Evolutionary conservation across 768 basidiomycete genomes (phyloP).

Genomic region (Pisolithus orientalis): DNA sequence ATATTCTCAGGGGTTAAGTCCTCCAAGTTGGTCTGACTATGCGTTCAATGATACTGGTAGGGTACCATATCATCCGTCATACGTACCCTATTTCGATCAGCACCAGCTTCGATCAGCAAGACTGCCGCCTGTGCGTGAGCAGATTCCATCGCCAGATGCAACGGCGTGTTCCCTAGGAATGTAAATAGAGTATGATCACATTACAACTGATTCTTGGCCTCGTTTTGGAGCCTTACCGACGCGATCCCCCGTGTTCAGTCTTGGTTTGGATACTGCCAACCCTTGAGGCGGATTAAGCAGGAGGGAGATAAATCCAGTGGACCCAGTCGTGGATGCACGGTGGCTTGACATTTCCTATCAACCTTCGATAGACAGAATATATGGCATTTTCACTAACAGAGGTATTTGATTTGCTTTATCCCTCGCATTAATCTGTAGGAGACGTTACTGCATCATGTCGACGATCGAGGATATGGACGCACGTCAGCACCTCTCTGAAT

Average conservation of each 20-base stretch:
- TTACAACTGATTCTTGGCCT: neutral
- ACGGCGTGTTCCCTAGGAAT: conserved; percentile 79
- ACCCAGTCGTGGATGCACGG: conserved; percentile 94
- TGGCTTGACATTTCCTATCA: conserved; percentile 47
- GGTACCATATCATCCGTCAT: conserved; percentile 1
- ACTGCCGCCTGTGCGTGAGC: conserved; percentile 91
- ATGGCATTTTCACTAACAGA: conserved; percentile 41
- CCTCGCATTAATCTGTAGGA: conserved; percentile 79
- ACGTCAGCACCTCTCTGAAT: conserved; percentile 90
- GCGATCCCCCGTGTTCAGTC: conserved; percentile 82
- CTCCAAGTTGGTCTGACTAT: conserved; percentile 70
- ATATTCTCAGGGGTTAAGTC: conserved; percentile 83
- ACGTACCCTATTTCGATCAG: conserved; percentile 83
- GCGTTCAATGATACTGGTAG: conserved; percentile 1
- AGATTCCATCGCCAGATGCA: conserved; percentile 97
- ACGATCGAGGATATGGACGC: conserved; percentile 34
- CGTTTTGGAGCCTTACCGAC: conserved; percentile 41
- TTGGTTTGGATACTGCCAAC: conserved; percentile 51
- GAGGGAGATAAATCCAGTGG: conserved; percentile 80
- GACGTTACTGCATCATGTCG: conserved; percentile 25
- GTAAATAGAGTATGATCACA: conserved; percentile 1
- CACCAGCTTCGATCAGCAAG: conserved; percentile 88
- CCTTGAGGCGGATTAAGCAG: conserved; percentile 81
- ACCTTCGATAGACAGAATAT: neutral
- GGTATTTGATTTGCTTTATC: conserved; percentile 93